phyloP scores from a whole-genome alignment of 257 asterid species.

The Verbascum thapsus region DNA sequence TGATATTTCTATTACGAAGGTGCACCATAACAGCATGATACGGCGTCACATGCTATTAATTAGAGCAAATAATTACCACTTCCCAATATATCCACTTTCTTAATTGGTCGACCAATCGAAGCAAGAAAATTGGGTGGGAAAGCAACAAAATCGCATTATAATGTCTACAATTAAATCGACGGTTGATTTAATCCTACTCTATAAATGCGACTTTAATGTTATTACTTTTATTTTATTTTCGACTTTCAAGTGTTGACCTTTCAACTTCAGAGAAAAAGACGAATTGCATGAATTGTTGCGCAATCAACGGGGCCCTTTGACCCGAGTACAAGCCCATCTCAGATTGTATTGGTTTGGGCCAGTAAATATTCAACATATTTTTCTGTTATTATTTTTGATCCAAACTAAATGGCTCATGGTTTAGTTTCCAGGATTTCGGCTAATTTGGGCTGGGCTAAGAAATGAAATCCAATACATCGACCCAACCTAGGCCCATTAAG shows the following conservation, averaged over 20 bases:
- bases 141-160: neutral
- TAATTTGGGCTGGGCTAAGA: neutral
- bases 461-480: neutral
- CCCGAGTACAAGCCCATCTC: conserved; percentile 5
- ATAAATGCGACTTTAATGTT: neutral
- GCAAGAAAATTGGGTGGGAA: conserved; percentile 14
- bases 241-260: conserved; percentile 22
- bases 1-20: neutral
- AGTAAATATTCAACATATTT: neutral
- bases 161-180: conserved; percentile 3
- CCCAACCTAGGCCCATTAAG: no score
- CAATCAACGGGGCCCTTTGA: conserved; percentile 20
- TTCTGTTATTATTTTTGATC: neutral
- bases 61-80: neutral
- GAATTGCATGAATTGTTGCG: conserved; percentile 16
- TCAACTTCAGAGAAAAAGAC: neutral
- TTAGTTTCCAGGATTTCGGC: no score
- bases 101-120: conserved; percentile 2
- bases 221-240: neutral
- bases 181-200: neutral
- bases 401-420: neutral
- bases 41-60: neutral
- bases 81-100: neutral
- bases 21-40: neutral
- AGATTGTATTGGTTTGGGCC: neutral